A percentile compares a stretch with the other conserved stretches of the same genome.
These are phyloP conservation scores for Trichoderma atrobrunneum DNA, from an alignment of 2,329 filamentous ascomycete genomes.

Conservation along the genomic window DNA sequence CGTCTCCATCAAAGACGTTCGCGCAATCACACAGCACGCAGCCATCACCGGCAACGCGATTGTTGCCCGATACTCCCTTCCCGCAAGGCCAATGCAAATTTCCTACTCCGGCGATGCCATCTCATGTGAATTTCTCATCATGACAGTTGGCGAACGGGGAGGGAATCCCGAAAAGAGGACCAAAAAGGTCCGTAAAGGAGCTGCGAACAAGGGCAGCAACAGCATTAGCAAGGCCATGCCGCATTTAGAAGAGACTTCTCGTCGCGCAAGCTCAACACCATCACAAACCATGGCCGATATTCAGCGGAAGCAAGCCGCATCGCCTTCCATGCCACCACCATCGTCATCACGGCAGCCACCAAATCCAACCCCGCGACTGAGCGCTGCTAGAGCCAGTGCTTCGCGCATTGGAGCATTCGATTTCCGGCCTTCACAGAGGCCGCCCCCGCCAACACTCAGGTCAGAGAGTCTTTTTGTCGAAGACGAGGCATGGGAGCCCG, in stretches of 20 bases:
- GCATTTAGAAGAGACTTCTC: constrained; percentile 48
- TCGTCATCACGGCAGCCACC: constrained; percentile 30
- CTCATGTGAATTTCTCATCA: constrained; percentile 73
- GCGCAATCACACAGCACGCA: constrained; percentile 73
- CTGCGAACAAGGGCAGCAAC: constrained; percentile 28
- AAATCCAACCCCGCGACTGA: constrained; percentile 34
- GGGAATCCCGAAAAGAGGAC: constrained; percentile 47
- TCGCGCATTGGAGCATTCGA: constrained; percentile 40
- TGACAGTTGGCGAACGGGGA: constrained; percentile 71
- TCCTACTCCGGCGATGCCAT: constrained; percentile 67
- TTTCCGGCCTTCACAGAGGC: constrained; percentile 52
- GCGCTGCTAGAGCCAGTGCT: constrained; percentile 35
- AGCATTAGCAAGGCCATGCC: constrained; percentile 28
- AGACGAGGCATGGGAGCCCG: constrained; percentile 73
- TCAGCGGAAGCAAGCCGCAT: constrained; percentile 21
- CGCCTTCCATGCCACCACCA: constrained; percentile 21
- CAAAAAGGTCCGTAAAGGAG: constrained; percentile 45
- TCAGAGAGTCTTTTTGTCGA: constrained; percentile 73
- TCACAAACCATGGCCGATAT: constrained; percentile 31
- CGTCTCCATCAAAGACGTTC: constrained; percentile 80
- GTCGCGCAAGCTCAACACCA: constrained; percentile 42
- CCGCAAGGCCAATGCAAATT: constrained; percentile 69
- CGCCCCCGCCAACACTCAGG: constrained; percentile 56
- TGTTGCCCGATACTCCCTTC: constrained; percentile 66
- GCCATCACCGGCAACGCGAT: constrained; percentile 65